Conservation (phyloP, 2,329 filamentous ascomycete species). For the Trichoderma lentiforme region DNA sequence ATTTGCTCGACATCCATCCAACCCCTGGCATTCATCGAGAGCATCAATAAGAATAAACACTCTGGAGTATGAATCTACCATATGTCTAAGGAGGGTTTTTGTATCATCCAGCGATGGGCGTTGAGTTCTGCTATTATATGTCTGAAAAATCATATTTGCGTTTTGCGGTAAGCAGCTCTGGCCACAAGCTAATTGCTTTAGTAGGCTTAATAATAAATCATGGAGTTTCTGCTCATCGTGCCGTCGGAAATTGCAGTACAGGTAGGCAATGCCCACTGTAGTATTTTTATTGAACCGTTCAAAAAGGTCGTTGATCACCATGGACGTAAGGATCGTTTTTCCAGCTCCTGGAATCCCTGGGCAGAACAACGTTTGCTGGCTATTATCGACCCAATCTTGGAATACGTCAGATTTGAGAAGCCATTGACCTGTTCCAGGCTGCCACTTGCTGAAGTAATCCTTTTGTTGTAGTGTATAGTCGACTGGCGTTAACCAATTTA, state of each 20-base stretch:
- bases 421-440: background rate
- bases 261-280: background rate
- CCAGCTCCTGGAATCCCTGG: background rate
- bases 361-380: background rate
- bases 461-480: background rate
- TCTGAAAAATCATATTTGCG: background rate
- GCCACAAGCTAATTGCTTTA: background rate
- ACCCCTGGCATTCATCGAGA: background rate
- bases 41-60: conserved; percentile 6
- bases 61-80: background rate
- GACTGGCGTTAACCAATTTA: background rate
- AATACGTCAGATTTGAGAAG: background rate
- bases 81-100: background rate
- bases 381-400: background rate
- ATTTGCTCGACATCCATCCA: background rate
- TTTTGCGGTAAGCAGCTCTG: background rate
- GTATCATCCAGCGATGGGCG: background rate
- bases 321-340: background rate
- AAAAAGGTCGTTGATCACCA: background rate
- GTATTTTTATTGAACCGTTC: background rate
- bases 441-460: background rate
- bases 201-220: background rate
- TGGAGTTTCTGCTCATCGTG: background rate
- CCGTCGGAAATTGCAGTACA: background rate
- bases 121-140: accelerated